phyloP scores from a whole-genome alignment of 1,284 basidiomycete species.

The Puccinia coronata region DNA sequence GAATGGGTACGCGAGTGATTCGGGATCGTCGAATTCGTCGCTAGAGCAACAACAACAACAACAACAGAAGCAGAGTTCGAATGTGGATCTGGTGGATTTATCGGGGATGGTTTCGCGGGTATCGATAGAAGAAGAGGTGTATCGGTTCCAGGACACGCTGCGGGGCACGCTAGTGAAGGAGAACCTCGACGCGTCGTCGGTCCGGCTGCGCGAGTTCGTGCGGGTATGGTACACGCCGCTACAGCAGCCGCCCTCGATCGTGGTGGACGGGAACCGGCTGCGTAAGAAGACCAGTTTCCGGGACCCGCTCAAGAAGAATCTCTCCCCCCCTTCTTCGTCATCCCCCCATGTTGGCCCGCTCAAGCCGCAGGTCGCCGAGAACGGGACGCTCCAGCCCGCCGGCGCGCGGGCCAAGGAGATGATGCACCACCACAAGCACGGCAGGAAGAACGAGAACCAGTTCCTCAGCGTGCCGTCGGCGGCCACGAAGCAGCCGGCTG shows the following conservation, averaged over 20 bases:
- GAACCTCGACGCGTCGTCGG: constrained; percentile 24
- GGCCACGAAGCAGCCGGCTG: too few relatives aligned
- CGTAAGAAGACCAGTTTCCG: not conserved
- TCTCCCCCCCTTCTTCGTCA: not conserved
- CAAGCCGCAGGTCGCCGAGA: constrained; percentile 9
- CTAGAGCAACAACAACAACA: constrained; percentile 23
- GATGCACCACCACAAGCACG: not conserved
- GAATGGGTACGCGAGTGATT: not conserved
- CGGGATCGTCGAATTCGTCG: constrained; percentile 12
- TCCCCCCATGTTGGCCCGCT: not conserved
- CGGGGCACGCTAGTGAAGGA: constrained; percentile 1
- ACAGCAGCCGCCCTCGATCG: constrained; percentile 17
- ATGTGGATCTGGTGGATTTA: not conserved
- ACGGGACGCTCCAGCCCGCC: not conserved
- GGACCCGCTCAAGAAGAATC: not conserved
- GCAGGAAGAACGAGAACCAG: not conserved
- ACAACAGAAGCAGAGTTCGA: too few relatives aligned
- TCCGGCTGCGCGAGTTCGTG: constrained; percentile 28
- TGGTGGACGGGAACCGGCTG: constrained; percentile 5
- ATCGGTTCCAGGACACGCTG: constrained; percentile 6
- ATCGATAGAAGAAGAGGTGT: constrained; percentile 13
- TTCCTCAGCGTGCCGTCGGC: constrained; percentile 2
- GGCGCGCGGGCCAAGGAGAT: not conserved
- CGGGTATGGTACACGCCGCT: constrained; percentile 39
- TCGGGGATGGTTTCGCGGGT: not conserved